Conservation (phyloP, 2,329 filamentous ascomycete species). For the Fusarium fracticaudum region DNA sequence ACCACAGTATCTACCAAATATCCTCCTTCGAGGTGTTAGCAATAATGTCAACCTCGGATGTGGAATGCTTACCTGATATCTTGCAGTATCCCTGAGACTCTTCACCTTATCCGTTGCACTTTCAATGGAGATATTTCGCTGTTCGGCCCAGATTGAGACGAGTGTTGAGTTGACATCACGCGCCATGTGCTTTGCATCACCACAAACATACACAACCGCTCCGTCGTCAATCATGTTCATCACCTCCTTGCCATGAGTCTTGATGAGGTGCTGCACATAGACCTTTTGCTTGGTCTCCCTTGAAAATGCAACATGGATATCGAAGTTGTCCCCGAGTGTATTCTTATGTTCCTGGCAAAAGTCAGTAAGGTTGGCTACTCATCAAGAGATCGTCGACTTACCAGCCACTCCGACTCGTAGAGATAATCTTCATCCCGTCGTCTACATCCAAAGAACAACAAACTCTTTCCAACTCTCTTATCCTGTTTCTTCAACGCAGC, state of each 20-base stretch:
- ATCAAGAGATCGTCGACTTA: fast-evolving
- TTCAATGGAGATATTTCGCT: fast-evolving
- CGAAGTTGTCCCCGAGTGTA: fast-evolving
- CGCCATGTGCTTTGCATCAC: background rate
- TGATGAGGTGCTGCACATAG: background rate
- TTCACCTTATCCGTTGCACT: background rate
- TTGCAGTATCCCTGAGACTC: background rate
- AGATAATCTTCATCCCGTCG: background rate
- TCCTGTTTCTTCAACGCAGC: background rate
- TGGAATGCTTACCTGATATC: background rate
- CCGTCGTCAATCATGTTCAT: background rate
- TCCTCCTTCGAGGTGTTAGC: background rate
- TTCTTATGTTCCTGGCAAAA: background rate
- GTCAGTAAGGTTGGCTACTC: background rate
- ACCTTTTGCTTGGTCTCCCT: background rate
- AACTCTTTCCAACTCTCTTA: background rate
- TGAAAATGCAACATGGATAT: background rate
- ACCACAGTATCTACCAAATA: background rate
- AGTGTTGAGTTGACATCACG: background rate
- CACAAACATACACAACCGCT: background rate
- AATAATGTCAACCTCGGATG: fast-evolving
- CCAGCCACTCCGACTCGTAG: background rate
- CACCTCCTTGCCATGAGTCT: background rate
- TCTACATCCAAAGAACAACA: constrained; percentile 6
- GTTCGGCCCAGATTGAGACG: background rate